Percentiles rank a stretch among this genome's conserved stretches.
These are phyloP conservation scores for Penicillium alfredii DNA, from an alignment of 495 filamentous ascomycete genomes.

Conservation along the genomic window DNA sequence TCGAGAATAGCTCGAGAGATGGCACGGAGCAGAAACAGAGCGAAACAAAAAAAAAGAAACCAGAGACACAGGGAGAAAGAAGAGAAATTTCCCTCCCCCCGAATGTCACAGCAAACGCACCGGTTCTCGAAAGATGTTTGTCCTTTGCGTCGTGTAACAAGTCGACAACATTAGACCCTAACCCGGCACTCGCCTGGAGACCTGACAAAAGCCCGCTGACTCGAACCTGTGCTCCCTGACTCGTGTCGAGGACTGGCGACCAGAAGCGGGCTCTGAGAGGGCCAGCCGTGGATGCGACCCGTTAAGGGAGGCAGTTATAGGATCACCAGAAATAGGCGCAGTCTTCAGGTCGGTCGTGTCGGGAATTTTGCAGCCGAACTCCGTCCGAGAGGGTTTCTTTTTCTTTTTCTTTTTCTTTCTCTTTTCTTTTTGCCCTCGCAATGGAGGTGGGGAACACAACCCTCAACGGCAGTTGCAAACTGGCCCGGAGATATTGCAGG, in stretches of 20 bases:
- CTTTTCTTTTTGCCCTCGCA: slow-evolving; percentile 6
- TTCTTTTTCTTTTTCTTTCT: not conserved
- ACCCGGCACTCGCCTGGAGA: slow-evolving; percentile 23
- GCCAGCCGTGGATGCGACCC: not conserved
- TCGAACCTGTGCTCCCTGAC: slow-evolving; percentile 13
- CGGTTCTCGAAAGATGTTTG: slow-evolving; percentile 39
- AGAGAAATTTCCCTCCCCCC: slow-evolving; percentile 5
- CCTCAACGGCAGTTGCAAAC: slow-evolving; percentile 30
- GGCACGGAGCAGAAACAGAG: slow-evolving; percentile 2
- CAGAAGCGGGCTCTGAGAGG: too few species aligned
- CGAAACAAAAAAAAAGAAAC: slow-evolving; percentile 2
- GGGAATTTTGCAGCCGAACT: too few species aligned
- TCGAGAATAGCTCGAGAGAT: slow-evolving; percentile 12
- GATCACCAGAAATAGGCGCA: too few species aligned
- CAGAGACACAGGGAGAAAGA: slow-evolving; percentile 7
- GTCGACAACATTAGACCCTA: slow-evolving; percentile 30
- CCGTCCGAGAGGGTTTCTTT: not conserved
- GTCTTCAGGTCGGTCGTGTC: too few species aligned
- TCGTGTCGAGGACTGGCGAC: slow-evolving; percentile 6
- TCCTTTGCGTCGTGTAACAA: slow-evolving; percentile 32
- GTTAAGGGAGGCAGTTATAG: too few species aligned
- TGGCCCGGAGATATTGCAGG: slow-evolving; percentile 19
- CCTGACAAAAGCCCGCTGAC: slow-evolving; percentile 23
- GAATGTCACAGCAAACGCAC: slow-evolving; percentile 24
- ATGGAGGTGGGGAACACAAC: slow-evolving; percentile 21